Base-by-base conservation (phyloP, 805 yeast species). In the Teunomyces tritomae region DNA sequence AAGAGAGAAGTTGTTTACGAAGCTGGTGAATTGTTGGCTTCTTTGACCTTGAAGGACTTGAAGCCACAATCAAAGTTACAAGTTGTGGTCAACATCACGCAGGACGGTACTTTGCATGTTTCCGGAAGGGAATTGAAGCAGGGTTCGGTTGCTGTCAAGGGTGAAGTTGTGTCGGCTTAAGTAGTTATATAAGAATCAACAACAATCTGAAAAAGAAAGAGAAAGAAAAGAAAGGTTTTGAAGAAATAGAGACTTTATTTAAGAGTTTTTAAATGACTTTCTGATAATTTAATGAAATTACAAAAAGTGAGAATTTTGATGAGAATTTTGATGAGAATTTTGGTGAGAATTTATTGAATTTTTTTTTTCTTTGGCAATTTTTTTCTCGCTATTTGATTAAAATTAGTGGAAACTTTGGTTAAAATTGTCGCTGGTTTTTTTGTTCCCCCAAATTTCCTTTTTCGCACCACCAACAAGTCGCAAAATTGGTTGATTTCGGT, bases 1-100 rank as follows among this genome's bases (percentile, higher is more conserved):
- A 73, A 82, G 54, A 85, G 83, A 70, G 87, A 83, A 73, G 85
- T 85, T 55, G 83, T 82, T 40, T 83, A 82, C 75, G 79, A 79
- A 62, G 80, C 90, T 53, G 89, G 89, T 54, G 77, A 81, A 45
- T 78, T 82, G 59, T 77, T 94, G 59, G 96, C 90, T 54, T 88
- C 87, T 64, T 74, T 90, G 57, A 85, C 85, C 44, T 74, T 91
- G 52, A 81, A 84, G 66, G 89, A 82, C 57, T 84, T 82, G 58
- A 76, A 80, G 60, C 78, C 79, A 45, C 83, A 83, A 55, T 68
- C 79, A 49, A 79, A 82, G 60, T 77, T 91, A 56, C 97, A 87
- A 70, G 76, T 85, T 46, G 76, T 79, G 47, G 72, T 84, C 47
- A 84, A 81, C 71, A 80, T 85, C 57, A 77, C 84, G 49, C 79